Percentiles rank a stretch among this genome's conserved stretches.
Evolutionary conservation across 1,284 basidiomycete genomes (phyloP).

Genomic region (Flammula alnicola): DNA sequence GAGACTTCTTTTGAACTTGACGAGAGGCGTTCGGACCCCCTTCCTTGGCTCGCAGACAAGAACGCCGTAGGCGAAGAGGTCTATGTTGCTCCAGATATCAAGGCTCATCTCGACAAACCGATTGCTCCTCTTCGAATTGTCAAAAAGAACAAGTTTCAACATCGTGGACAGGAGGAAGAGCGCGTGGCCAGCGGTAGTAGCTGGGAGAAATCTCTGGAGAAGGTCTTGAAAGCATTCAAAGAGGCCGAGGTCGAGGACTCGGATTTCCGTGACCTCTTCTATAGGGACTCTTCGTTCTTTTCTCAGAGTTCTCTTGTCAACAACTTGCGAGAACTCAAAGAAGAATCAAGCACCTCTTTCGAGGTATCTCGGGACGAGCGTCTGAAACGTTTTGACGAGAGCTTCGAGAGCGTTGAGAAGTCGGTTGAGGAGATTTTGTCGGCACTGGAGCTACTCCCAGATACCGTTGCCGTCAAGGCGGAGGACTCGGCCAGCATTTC

Average conservation of each 20-base stretch:
- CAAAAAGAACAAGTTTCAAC: conserved; percentile 9
- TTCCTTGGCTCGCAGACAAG: neutral
- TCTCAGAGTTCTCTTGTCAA: conserved; percentile 12
- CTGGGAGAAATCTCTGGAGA: conserved; percentile 9
- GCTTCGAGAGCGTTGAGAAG: conserved; percentile 12
- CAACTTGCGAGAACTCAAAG: neutral
- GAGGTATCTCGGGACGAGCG: neutral
- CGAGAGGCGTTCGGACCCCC: conserved; percentile 1
- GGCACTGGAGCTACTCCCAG: conserved; percentile 3
- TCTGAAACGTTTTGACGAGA: conserved; percentile 4
- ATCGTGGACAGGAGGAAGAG: neutral
- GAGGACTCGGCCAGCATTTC: neutral
- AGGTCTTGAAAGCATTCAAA: conserved; percentile 13
- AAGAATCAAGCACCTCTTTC: neutral
- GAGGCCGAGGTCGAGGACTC: conserved; percentile 12
- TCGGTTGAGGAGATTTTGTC: conserved; percentile 8
- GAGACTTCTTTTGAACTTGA: conserved; percentile 9
- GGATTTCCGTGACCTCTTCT: conserved; percentile 20
- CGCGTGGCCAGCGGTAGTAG: neutral
- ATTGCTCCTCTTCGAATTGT: conserved; percentile 11
- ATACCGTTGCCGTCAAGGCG: conserved; percentile 5
- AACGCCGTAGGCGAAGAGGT: neutral
- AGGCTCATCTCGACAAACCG: neutral
- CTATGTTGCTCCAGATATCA: neutral
- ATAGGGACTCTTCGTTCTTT: conserved; percentile 12